Percentiles rank a stretch among this genome's conserved stretches.
phyloP scores from a whole-genome alignment of 352 stramenopile species.

The Phytophthora capsici region DNA sequence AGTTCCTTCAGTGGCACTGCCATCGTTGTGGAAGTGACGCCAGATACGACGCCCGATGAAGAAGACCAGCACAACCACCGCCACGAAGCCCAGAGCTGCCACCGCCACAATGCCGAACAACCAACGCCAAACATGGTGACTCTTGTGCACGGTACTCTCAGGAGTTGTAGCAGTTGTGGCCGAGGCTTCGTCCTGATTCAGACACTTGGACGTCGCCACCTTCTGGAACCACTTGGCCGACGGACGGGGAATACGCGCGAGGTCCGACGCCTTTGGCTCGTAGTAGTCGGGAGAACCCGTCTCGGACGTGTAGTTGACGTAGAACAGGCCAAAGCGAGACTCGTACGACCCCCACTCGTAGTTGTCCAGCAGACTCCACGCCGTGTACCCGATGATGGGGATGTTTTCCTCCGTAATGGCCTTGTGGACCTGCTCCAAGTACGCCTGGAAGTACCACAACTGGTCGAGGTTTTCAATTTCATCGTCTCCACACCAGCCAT shows the following conservation, averaged over 20 bases:
- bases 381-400: conserved; percentile 33
- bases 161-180: conserved; percentile 8
- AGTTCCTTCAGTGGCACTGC: conserved; percentile 19
- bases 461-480: conserved; percentile 53
- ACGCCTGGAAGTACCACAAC: conserved; percentile 43
- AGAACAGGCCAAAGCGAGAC: conserved; percentile 57
- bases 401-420: conserved; percentile 42
- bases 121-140: conserved; percentile 35
- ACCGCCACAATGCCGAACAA: conserved; percentile 33
- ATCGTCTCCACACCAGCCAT: conserved; percentile 62
- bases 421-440: conserved; percentile 52
- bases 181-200: conserved; percentile 14
- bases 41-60: conserved; percentile 27
- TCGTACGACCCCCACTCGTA: conserved; percentile 43
- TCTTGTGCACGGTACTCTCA: conserved; percentile 6
- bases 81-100: conserved; percentile 21
- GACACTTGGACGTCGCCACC: conserved; percentile 31
- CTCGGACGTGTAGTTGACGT: conserved; percentile 55
- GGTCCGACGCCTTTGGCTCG: conserved; percentile 27
- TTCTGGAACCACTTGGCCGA: conserved; percentile 45
- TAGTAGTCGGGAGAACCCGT: conserved; percentile 24
- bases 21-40: conserved; percentile 31
- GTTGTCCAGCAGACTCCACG: conserved; percentile 37
- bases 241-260: conserved; percentile 42
- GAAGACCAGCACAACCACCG: conserved; percentile 28